These are phyloP conservation scores for Periconia sp. DNA, from an alignment of 2,329 filamentous ascomycete genomes.

Conservation along the genomic window DNA sequence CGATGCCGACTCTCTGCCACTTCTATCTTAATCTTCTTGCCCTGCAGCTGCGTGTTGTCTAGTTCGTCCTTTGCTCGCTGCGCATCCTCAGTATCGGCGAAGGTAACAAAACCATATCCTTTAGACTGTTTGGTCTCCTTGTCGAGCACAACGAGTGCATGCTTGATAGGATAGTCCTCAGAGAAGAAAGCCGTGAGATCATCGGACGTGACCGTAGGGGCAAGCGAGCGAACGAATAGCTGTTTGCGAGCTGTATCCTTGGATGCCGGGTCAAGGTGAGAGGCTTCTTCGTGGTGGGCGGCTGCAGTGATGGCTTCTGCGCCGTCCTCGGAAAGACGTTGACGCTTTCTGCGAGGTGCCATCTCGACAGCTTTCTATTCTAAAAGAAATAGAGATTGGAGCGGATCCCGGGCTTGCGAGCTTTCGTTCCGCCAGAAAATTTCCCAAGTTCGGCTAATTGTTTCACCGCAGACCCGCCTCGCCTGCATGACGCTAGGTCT, in stretches of 20 bases:
- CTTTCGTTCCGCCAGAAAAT: constrained; percentile 3
- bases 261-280: constrained; percentile 18
- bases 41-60: constrained; percentile 77
- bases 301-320: constrained; percentile 37
- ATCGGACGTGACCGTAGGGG: constrained; percentile 78
- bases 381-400: not conserved
- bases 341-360: constrained; percentile 49
- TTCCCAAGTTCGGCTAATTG: not conserved
- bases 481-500: no score
- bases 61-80: constrained; percentile 80
- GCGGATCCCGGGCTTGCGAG: not conserved
- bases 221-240: constrained; percentile 90
- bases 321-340: constrained; percentile 48
- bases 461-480: no score
- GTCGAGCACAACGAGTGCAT: constrained; percentile 91
- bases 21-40: constrained; percentile 83
- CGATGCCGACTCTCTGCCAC: constrained; percentile 85
- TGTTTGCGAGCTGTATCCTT: constrained; percentile 51
- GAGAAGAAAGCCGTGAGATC: constrained; percentile 88
- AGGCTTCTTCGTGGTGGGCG: constrained; percentile 26
- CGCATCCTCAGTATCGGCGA: constrained; percentile 92
- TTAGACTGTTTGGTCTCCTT: constrained; percentile 84
- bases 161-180: constrained; percentile 91
- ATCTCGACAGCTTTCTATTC: constrained; percentile 25
- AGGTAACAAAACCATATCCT: constrained; percentile 96